phyloP scores from a whole-genome alignment of 2,329 filamentous ascomycete genomes.

The Trichoderma guizhouense region DNA sequence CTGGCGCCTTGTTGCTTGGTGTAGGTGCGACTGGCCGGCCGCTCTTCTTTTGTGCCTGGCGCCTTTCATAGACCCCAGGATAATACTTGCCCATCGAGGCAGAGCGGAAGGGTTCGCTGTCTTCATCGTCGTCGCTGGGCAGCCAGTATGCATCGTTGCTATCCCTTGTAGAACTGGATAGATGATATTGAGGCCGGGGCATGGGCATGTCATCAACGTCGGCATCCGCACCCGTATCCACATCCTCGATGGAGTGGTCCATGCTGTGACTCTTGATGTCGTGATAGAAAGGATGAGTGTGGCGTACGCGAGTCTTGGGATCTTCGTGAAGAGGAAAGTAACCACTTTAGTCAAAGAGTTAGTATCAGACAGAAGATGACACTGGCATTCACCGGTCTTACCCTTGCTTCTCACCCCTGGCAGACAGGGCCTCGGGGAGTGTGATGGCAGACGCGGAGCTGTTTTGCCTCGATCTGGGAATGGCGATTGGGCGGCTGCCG shows the following conservation, averaged over 20 bases:
- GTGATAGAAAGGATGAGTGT: constrained; percentile 50
- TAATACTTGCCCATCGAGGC: constrained; percentile 62
- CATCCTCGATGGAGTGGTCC: background rate
- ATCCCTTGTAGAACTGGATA: background rate
- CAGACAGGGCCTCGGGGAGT: constrained; percentile 51
- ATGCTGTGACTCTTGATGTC: background rate
- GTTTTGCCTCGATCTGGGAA: constrained; percentile 43
- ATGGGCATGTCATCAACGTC: background rate
- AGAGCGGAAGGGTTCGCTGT: constrained; percentile 21
- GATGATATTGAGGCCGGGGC: background rate
- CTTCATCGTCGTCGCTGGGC: constrained; percentile 1
- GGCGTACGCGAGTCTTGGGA: constrained; percentile 43
- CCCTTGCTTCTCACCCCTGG: constrained; percentile 57
- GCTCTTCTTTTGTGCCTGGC: constrained; percentile 20
- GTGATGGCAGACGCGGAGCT: constrained; percentile 41
- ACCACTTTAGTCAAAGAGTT: constrained; percentile 39
- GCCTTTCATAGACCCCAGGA: constrained; percentile 56
- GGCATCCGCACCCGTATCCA: background rate
- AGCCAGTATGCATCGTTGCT: background rate
- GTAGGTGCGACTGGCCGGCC: background rate
- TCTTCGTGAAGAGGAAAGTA: constrained; percentile 62
- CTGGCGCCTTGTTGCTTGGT: constrained; percentile 18
- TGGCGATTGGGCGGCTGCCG: constrained; percentile 50
- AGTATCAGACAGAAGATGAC: background rate
- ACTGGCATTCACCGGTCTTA: constrained; percentile 34